Evolutionary conservation across 352 stramenopile species (phyloP).

Genomic region (Phytophthora colocasiae): DNA sequence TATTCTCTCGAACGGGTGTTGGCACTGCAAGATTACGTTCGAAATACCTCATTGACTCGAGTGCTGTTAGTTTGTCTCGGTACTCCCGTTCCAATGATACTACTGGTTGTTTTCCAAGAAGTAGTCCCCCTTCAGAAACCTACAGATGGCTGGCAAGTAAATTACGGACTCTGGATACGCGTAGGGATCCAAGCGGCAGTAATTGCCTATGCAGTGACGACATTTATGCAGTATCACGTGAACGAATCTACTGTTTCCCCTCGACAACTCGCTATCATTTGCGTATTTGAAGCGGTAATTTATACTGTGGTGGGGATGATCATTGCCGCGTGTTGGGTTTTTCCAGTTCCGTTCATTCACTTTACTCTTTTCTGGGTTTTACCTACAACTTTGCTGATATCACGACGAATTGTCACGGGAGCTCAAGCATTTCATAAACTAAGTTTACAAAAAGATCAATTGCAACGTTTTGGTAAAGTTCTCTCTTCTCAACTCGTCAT

Average conservation of each 20-base stretch:
- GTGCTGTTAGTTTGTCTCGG: conserved; percentile 6
- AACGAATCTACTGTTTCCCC: background rate
- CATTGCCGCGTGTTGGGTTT: background rate
- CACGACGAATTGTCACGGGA: background rate
- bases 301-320: background rate
- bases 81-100: background rate
- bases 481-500: background rate
- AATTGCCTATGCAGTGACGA: background rate
- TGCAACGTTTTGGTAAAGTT: background rate
- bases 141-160: background rate
- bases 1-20: conserved; percentile 28
- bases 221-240: background rate
- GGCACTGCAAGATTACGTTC: conserved; percentile 16
- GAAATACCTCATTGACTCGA: conserved; percentile 6
- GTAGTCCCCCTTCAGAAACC: background rate
- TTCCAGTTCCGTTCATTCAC: background rate
- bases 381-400: background rate
- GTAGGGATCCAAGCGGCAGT: background rate
- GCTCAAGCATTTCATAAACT: background rate
- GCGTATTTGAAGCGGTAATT: background rate
- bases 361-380: background rate
- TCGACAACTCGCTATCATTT: background rate
- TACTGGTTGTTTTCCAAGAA: background rate
- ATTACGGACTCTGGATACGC: background rate
- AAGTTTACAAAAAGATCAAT: background rate